Evolutionary conservation across 75 land plant species (phyloP).

Genomic region (Picea glauca): DNA sequence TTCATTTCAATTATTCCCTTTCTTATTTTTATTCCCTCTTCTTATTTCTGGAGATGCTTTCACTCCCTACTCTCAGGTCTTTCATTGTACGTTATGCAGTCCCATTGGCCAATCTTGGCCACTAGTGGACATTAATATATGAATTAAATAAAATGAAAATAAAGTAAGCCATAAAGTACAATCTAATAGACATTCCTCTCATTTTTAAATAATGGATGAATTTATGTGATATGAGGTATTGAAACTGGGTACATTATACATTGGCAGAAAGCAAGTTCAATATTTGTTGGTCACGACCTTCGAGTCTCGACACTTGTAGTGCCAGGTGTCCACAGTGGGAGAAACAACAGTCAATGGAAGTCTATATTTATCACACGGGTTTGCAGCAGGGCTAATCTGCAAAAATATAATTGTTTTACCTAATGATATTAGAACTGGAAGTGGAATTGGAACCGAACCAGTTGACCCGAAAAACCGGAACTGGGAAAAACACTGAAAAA

Average conservation of each 20-base stretch:
- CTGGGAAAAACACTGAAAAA: no score
- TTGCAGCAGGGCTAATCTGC: not conserved
- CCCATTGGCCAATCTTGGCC: no score
- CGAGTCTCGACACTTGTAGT: not conserved
- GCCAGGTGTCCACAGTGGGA: not conserved
- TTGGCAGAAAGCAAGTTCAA: not conserved
- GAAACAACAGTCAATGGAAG: not conserved
- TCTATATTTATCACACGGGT: not conserved
- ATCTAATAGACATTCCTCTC: not conserved
- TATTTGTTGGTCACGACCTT: not conserved
- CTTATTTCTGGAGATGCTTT: no score
- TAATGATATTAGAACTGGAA: no score
- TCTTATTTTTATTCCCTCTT: no score
- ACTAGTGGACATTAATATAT: no score
- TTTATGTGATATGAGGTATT: not conserved
- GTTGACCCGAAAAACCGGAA: no score
- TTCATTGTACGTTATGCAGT: no score
- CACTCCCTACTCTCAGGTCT: no score
- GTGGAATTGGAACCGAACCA: no score
- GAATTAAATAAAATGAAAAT: no score
- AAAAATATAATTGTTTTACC: not conserved
- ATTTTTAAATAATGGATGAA: not conserved
- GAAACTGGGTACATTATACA: not conserved
- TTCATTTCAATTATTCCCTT: no score
- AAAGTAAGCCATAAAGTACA: not conserved